Base-by-base conservation (phyloP, 805 yeast genomes). In the Candida nitratophila region DNA sequence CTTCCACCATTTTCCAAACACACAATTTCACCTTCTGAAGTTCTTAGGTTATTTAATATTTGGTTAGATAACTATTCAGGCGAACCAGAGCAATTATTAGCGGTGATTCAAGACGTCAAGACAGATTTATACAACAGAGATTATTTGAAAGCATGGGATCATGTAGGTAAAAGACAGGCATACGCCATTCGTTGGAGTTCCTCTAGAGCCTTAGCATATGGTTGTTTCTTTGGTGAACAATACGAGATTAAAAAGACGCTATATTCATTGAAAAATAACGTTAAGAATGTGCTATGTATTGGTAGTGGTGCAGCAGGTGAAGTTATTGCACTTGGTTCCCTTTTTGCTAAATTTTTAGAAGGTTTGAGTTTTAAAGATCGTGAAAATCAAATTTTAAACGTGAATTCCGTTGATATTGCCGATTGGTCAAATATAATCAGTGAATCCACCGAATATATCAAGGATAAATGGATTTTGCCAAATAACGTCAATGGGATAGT, bases 281-380 rank as follows among this genome's bases (percentile, higher is more conserved):
- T 3, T 6, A 39, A 39, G n/a, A 60, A 70, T 7, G 75, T 81
- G 0, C 59, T 87, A 31, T 76, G 83, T 52, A 70, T 89, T 32
- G 96, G 96, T 17, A 96, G 95, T 21, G 96, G 96, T 31, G 96
- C 96, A 0, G 86, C 91, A 4, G 86, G 88, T 2, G 96, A 88
- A 57, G 62, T 87, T 21, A 77, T 79, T 29, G 86, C 77, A 0
- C 55, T 86, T 37, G 77, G 78, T 1, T 71, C 89, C 16, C 65
- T 84, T 1, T 81, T 79, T 48, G 66, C 73, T 40, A 52, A 69
- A 39, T 52, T 49, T 12, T 38, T 54, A 31, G 53, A 52, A 19
- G 16, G 35, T 16, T 48, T 48, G 20, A 26, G 47, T 2, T 26
- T 54, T 6, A n/a, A 41, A 11, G 41, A 43, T 14, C 19, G 33